Evolutionary conservation across 352 stramenopile species (phyloP), one percentile per base, ranked within the genome.

Genomic region (Aphanomyces invadans): DNA sequence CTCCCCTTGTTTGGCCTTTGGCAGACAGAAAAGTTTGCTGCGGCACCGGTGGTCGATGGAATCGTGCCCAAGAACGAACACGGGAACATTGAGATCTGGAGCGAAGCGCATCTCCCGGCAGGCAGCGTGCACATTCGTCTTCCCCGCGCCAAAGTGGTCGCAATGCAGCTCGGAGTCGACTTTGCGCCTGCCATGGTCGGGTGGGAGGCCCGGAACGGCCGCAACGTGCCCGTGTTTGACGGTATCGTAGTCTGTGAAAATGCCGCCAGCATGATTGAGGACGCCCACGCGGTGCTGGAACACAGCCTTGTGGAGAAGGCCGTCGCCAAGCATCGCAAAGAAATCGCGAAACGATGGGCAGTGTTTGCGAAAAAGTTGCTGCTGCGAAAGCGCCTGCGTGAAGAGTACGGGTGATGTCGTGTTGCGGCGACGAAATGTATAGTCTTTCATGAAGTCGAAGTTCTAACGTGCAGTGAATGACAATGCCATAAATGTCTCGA

Each of bases 31-130:
- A 74, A 72, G 21, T 80, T 88, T 52, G 73, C 81, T 17, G 62
- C 79, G 33, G 72, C 78, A 1, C 45, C 70, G 0, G 66, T 95
- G 10, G 72, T 88, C 7, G 70, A 92, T 39, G 80, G 79, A n/a
- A 49, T 63, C 4, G 70, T 95, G 1, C 87, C 86, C 1, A 92
- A 90, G 73, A 95, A 92, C 72, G 71, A 83, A 71, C 93, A 89
- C 65, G 86, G 87, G 19, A 95, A 95, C 70, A 79, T 93, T 51
- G 87, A 95, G 59, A 65, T 95, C 46, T 95, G 86, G 86, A 95
- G 83, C 65, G 56, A 74, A 1, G 79, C 74, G 0, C 81, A 91
- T 71, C 62, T 92, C 1, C 86, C 87, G 5, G 57, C 52, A 11
- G 78, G 75, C 5, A 78, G 73, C 5, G 73, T 87, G 23, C 87